phyloP scores from a whole-genome alignment of 441 rosid species.

The Eutrema salsugineum region DNA sequence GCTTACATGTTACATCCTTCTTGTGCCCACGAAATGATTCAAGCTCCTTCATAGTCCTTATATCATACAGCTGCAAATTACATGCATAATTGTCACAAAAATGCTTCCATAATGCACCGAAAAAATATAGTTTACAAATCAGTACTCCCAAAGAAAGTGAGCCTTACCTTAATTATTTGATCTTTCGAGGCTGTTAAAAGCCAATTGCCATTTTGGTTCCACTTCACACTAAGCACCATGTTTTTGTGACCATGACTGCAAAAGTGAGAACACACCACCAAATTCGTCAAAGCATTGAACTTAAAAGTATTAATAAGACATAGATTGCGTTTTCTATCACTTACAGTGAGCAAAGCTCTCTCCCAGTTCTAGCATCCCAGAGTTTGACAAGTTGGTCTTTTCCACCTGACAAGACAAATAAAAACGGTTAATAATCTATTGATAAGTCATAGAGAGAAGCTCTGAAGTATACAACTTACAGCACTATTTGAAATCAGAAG shows the following conservation, averaged over 20 bases:
- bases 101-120: conserved; percentile 3
- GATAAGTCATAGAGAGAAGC: conserved; percentile 8
- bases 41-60: conserved; percentile 98
- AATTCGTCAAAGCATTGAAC: not conserved
- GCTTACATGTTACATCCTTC: conserved; percentile 92
- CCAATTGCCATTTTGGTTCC: conserved; percentile 99
- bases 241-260: conserved; percentile 99
- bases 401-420: conserved; percentile 59
- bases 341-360: conserved; percentile 95
- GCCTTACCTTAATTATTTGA: conserved; percentile 84
- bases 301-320: not conserved
- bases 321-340: conserved; percentile 32
- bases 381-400: conserved; percentile 96
- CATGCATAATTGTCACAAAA: conserved; percentile 12
- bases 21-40: conserved; percentile 94
- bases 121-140: not conserved
- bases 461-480: conserved; percentile 3
- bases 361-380: conserved; percentile 95
- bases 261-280: conserved; percentile 25
- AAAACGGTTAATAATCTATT: conserved; percentile 6
- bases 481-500: not conserved
- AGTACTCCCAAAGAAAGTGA: conserved; percentile 3
- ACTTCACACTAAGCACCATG: conserved; percentile 91
- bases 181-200: conserved; percentile 90
- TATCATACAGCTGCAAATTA: conserved; percentile 79